phyloP scores from a whole-genome alignment of 2,329 filamentous ascomycete genomes.

The Ophiostoma sp. region DNA sequence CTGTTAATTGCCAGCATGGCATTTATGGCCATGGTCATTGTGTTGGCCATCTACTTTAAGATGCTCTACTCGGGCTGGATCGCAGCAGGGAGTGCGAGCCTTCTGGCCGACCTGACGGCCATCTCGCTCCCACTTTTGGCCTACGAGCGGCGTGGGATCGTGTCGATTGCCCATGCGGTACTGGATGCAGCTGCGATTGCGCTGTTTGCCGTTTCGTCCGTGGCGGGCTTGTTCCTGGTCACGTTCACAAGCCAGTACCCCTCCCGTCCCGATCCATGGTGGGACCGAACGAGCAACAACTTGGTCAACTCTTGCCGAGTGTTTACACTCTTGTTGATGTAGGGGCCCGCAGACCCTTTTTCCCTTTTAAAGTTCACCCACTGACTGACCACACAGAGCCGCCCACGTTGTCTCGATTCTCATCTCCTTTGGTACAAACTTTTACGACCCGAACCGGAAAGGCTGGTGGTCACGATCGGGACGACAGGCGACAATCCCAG shows the following conservation, averaged over 20 bases:
- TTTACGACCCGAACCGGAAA: background rate
- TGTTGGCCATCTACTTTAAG: background rate
- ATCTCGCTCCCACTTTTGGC: background rate
- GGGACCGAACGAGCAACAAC: too few relatives aligned
- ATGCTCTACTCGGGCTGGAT: background rate
- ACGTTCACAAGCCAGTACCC: background rate
- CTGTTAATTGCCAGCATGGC: background rate
- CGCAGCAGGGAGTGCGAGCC: background rate
- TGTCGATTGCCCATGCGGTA: background rate
- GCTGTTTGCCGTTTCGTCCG: background rate
- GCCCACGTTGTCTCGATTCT: background rate
- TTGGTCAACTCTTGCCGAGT: background rate
- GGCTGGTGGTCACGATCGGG: background rate
- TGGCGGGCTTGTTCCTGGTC: background rate
- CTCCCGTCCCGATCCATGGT: too few relatives aligned
- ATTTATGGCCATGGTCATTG: background rate
- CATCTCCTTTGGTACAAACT: background rate
- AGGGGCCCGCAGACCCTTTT: background rate
- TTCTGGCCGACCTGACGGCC: background rate
- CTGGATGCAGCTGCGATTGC: background rate
- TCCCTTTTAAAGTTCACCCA: too few relatives aligned
- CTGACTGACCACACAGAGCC: background rate
- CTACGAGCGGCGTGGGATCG: background rate
- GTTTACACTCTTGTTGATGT: background rate
- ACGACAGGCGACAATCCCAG: background rate